These are phyloP conservation scores for Sanghuangporus sanghuang DNA, from an alignment of 1,284 basidiomycete species.

Conservation along the genomic window DNA sequence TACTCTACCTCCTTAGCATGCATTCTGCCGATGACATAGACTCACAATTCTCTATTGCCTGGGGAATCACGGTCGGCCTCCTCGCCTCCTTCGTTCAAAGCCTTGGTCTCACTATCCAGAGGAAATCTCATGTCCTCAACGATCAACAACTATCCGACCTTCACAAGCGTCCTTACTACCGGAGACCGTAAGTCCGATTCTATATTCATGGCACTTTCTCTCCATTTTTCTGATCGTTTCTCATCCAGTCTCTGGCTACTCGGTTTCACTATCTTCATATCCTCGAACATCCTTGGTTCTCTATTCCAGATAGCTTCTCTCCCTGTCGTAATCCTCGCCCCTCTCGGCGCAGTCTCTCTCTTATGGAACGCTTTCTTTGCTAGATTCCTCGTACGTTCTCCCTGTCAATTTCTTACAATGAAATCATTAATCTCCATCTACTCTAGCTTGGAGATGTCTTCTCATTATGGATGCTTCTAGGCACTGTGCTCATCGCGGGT, in stretches of 20 bases:
- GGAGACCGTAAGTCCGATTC: conserved; percentile 60
- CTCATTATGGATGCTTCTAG: conserved; percentile 79
- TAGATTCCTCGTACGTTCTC: conserved; percentile 45
- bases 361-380: conserved; percentile 96
- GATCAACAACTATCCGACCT: conserved; percentile 57
- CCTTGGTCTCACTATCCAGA: conserved; percentile 88
- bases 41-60: conserved; percentile 41
- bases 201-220: conserved; percentile 16
- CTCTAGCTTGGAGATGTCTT: conserved; percentile 75
- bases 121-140: conserved; percentile 91
- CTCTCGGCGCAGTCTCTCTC: conserved; percentile 88
- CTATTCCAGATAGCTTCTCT: conserved; percentile 93
- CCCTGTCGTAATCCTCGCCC: conserved; percentile 89
- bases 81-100: conserved; percentile 89
- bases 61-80: conserved; percentile 71
- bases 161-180: conserved; percentile 64
- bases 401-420: not conserved
- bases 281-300: conserved; percentile 89
- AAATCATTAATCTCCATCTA: not conserved
- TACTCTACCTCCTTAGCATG: not conserved
- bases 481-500: conserved; percentile 82
- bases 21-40: conserved; percentile 8
- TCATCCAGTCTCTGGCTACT: conserved; percentile 71
- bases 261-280: conserved; percentile 82
- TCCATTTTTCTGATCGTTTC: conserved; percentile 4